Evolutionary conservation across 2,329 filamentous ascomycete species (phyloP), one percentile per base, ranked within the genome.

Genomic region (Sarocladium kiliense): DNA sequence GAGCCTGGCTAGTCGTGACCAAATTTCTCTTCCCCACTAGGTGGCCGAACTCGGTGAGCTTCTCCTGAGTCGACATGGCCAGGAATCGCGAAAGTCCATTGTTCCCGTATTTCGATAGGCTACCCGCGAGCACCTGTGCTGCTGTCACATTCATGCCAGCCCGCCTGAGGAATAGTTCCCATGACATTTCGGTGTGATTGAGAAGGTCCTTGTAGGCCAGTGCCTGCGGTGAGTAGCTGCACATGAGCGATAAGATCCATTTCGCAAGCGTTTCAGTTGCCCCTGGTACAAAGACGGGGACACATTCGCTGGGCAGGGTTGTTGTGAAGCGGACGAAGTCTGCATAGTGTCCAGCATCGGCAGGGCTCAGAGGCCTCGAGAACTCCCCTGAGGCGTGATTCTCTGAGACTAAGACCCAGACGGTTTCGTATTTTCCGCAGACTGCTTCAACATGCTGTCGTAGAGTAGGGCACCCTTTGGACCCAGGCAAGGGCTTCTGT

Each of bases 351-450:
- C 65, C 63, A 10, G 71, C 63, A 47, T 83, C 79, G 1, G 74
- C 71, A 0, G 65, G 47, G 2, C 66, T 69, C 3, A 77, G 61
- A 32, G 67, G 63, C 56, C 67, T 66, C 34, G 71, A 64, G 3
- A 66, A 70, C 58, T 81, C 78, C 12, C 74, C 74, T 1, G 64
- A 41, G 1, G 58, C 60, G 49, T 74, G 77, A 1, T 66, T 68
- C 55, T 85, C 79, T n/a, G 81, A 85, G 1, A 94, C 76, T 0
- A 95, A 67, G 1, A 96, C 72, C 1, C 88, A 69, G 1, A 96
- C 72, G 3, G 74, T 75, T 59, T 89, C 85, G 63, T 94, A 93
- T 10, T 84, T 77, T 1, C 64, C 55, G 12, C 82, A 77, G 0
- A 86, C 71, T 7, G 66, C 68, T 3, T 70, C 64, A 10, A 93